These are phyloP conservation scores for Talaromyces proteolyticus DNA, from an alignment of 495 filamentous ascomycete genomes.

Conservation along the genomic window DNA sequence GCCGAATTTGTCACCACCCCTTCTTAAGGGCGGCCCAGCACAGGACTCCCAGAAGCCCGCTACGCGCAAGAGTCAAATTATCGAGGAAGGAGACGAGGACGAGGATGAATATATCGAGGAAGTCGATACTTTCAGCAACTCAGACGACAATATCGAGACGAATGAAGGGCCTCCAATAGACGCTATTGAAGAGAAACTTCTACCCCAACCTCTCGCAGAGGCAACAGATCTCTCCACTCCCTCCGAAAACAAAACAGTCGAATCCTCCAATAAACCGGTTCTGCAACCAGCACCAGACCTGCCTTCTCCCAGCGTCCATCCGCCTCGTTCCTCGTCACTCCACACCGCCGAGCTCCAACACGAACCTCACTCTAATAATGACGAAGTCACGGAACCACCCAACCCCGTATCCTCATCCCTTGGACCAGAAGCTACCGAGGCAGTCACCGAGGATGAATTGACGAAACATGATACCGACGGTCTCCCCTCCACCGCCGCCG, in stretches of 20 bases:
- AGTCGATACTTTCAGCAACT: constrained; percentile 60
- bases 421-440: no score
- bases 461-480: no score
- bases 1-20: constrained; percentile 25
- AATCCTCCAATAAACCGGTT: constrained; percentile 15
- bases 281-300: constrained; percentile 32
- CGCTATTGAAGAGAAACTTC: constrained; percentile 12
- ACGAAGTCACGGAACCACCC: no score
- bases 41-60: constrained; percentile 52
- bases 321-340: constrained; percentile 35
- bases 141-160: constrained; percentile 46
- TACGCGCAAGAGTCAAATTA: constrained; percentile 55
- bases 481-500: no score
- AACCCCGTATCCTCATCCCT: no score
- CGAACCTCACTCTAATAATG: no score
- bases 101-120: constrained; percentile 65
- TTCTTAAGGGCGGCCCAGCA: constrained; percentile 34
- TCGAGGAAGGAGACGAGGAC: constrained; percentile 82
- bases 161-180: constrained; percentile 17
- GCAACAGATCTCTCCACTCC: no score
- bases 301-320: constrained; percentile 20
- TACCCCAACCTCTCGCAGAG: background rate
- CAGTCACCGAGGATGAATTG: no score
- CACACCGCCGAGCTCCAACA: background rate
- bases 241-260: constrained; percentile 8